Evolutionary conservation across 208 protist species (phyloP).

Genomic region (Leishmania arabica): DNA sequence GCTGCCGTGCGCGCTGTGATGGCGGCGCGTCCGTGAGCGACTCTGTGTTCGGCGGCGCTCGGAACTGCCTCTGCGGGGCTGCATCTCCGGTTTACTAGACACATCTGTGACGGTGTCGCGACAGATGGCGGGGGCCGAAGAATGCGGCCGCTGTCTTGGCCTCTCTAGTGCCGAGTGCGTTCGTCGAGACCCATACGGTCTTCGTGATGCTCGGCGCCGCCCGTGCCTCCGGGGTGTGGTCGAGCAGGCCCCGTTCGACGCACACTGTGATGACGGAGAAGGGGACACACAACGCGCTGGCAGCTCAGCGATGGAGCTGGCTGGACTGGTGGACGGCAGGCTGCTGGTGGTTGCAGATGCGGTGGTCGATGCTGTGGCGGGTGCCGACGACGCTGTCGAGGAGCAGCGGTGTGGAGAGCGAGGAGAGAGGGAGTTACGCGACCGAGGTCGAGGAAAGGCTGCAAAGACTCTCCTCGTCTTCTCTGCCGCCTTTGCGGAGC

Average conservation of each 20-base stretch:
- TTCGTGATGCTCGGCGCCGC: not conserved
- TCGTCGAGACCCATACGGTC: not conserved
- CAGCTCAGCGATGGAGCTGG: not conserved
- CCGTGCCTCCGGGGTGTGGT: not conserved
- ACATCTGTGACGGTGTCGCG: not conserved
- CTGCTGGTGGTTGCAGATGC: constrained; percentile 5
- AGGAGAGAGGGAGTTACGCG: not conserved
- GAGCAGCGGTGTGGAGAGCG: not conserved
- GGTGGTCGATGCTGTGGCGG: not conserved
- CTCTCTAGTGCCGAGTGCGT: constrained; percentile 9
- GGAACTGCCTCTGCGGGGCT: not conserved
- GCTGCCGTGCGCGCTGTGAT: not conserved
- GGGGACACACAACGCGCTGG: not conserved
- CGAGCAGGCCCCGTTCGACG: not conserved
- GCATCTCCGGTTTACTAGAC: not conserved
- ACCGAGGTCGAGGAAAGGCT: not conserved
- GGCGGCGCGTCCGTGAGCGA: not conserved
- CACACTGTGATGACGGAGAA: not conserved
- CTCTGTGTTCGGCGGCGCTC: not conserved
- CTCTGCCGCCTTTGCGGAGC: not conserved
- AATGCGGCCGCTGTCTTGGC: not conserved
- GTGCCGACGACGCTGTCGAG: not conserved
- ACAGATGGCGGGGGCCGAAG: no score
- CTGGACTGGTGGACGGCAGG: constrained; percentile 5
- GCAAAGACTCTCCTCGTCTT: not conserved